Evolutionary conservation across 2,329 filamentous ascomycete species (phyloP).

Genomic region (Stenocarpella maydis): DNA sequence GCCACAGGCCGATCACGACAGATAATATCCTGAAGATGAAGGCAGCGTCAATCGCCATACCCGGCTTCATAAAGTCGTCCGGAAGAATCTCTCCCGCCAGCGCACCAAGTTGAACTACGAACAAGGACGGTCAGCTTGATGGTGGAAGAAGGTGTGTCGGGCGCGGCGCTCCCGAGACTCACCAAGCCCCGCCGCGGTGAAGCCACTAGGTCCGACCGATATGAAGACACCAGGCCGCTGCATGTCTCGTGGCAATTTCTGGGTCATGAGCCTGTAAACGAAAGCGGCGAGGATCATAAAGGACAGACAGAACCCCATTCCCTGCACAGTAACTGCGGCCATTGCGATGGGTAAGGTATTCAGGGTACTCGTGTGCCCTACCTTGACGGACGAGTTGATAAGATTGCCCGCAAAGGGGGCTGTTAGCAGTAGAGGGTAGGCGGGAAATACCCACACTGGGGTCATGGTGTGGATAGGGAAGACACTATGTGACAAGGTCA

Average conservation of each 20-base stretch:
- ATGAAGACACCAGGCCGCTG: conserved; percentile 87
- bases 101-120: conserved; percentile 53
- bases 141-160: not conserved
- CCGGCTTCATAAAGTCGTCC: conserved; percentile 47
- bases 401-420: conserved; percentile 75
- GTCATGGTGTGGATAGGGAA: conserved; percentile 83
- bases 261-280: conserved; percentile 87
- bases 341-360: conserved; percentile 57
- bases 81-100: conserved; percentile 55
- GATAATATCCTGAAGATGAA: conserved; percentile 57
- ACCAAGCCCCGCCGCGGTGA: conserved; percentile 58
- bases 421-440: conserved; percentile 80
- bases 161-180: conserved; percentile 29
- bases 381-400: conserved; percentile 50
- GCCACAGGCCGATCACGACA: conserved; percentile 75
- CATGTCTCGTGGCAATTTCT: conserved; percentile 80
- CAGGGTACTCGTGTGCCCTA: conserved; percentile 42
- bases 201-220: conserved; percentile 77
- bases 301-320: conserved; percentile 63
- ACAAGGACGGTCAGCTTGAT: conserved; percentile 3
- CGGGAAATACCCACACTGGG: conserved; percentile 87
- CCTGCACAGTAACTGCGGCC: conserved; percentile 59
- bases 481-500: conserved; percentile 45
- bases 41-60: conserved; percentile 48
- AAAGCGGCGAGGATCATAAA: conserved; percentile 88